Evolutionary conservation across 192 early-diverging fungal genomes (phyloP), one percentile per base, ranked within the genome.

Genomic region (Blastocladiella britannica): DNA sequence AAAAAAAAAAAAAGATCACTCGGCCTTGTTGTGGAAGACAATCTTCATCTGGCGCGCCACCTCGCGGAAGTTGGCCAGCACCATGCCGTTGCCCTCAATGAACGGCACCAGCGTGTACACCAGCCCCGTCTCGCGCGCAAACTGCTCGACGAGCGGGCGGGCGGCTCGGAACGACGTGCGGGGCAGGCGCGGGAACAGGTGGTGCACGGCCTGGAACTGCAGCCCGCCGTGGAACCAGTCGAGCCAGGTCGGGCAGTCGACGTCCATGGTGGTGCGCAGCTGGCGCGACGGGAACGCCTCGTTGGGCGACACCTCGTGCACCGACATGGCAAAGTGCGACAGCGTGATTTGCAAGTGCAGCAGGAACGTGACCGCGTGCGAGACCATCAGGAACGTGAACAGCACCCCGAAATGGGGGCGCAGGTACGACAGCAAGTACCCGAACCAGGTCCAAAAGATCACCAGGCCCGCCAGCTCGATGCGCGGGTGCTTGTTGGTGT

Each of bases 201-300:
- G 93, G 72, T 97, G 93, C 28, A 83, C 82, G n/a, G 85, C 83
- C 68, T 97, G 93, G 73, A 81, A 97, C 68, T 95, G 92, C 24
- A 96, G 73, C 2, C 90, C 93, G 56, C 93, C 93, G 60, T 97
- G 93, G 79, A 92, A 89, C 89, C 89, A 93, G 67, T 97, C 93
- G 52, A 97, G 58, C 85, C 85, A 92, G 58, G 63, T 66, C 23
- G 90, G 85, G 68, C 93, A 97, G 63, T 89, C 85, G 0, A 97
- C 88, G 67, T 97, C 93, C 87, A 93, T 91, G 28, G 85, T 90
- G 0, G 93, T 97, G 55, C 90, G 75, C 25, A 93, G 69, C 73
- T 84, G 85, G 63, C 84, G 83, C 55, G 80, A 83, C 1, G 87
- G 80, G 64, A 88, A 97, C 53, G 83, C 76, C 67, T 93, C 89